phyloP scores from a whole-genome alignment of 148 eudicot genomes.

The Chenopodium berlandieri region DNA sequence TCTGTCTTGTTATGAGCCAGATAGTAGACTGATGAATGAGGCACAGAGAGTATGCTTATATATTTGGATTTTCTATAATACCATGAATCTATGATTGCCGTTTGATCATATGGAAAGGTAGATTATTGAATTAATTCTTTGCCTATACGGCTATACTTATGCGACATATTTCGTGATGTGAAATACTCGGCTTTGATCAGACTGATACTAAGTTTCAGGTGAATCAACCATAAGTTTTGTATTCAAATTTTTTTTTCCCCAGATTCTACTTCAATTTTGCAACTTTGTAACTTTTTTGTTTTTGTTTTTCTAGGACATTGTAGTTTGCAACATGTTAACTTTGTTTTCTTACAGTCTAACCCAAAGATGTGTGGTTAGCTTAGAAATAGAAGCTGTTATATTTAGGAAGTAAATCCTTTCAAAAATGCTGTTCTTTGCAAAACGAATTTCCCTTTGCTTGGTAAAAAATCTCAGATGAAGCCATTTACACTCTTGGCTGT shows the following conservation, averaged over 20 bases:
- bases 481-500: background rate
- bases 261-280: background rate
- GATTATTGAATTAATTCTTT: conserved; percentile 14
- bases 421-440: background rate
- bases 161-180: background rate
- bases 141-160: background rate
- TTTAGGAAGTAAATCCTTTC: background rate
- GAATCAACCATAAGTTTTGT: background rate
- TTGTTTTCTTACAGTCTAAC: background rate
- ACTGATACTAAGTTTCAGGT: conserved; percentile 1
- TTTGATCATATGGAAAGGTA: conserved; percentile 10
- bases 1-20: conserved; percentile 19
- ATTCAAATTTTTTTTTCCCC: background rate
- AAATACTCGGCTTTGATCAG: background rate
- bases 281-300: background rate
- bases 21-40: conserved; percentile 13
- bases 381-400: background rate
- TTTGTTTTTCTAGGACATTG: background rate
- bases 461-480: too few relatives aligned
- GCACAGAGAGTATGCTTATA: conserved; percentile 16
- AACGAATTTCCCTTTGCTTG: background rate
- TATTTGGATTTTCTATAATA: conserved; percentile 20
- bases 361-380: background rate
- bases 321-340: background rate
- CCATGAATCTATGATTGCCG: conserved; percentile 8